These are phyloP conservation scores for Sphaerobolus stellatus DNA, from an alignment of 1,284 basidiomycete genomes.

Conservation along the genomic window DNA sequence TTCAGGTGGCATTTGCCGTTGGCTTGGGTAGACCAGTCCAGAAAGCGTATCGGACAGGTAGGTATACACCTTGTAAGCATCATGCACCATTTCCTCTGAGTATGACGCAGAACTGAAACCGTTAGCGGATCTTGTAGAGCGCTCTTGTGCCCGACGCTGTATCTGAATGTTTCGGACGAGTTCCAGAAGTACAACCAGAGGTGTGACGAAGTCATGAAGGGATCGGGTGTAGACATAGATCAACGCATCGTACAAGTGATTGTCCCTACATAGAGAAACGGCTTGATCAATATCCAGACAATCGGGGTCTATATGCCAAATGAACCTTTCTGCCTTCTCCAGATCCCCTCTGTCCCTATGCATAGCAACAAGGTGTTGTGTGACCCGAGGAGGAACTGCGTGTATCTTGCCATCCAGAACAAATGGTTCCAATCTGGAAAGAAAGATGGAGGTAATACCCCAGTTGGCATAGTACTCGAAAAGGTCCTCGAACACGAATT, in stretches of 20 bases:
- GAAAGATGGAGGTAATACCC: constrained; percentile 87
- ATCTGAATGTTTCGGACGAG: constrained; percentile 72
- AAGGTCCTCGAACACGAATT: constrained; percentile 90
- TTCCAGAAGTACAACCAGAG: constrained; percentile 81
- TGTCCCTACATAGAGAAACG: constrained; percentile 79
- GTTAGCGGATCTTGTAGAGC: neutral
- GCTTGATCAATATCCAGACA: constrained; percentile 95
- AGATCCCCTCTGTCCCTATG: constrained; percentile 74
- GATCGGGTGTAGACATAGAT: constrained; percentile 93
- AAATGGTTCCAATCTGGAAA: constrained; percentile 81
- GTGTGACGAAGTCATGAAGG: constrained; percentile 85
- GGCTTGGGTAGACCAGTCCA: constrained; percentile 86
- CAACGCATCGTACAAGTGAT: constrained; percentile 89
- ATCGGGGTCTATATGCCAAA: constrained; percentile 94
- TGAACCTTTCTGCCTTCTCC: constrained; percentile 82
- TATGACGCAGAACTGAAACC: neutral
- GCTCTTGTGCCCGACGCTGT: constrained; percentile 40
- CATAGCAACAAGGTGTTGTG: constrained; percentile 79
- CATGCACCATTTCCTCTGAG: constrained; percentile 54
- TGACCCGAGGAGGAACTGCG: constrained; percentile 81
- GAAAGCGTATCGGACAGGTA: constrained; percentile 88
- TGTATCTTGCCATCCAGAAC: constrained; percentile 75
- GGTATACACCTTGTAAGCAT: constrained; percentile 91
- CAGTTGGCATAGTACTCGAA: constrained; percentile 87
- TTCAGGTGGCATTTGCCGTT: constrained; percentile 63